Percentiles rank a stretch among this genome's conserved stretches.
These are phyloP conservation scores for Lolium perenne DNA, from an alignment of 176 grass and related monocot species.

Conservation along the genomic window DNA sequence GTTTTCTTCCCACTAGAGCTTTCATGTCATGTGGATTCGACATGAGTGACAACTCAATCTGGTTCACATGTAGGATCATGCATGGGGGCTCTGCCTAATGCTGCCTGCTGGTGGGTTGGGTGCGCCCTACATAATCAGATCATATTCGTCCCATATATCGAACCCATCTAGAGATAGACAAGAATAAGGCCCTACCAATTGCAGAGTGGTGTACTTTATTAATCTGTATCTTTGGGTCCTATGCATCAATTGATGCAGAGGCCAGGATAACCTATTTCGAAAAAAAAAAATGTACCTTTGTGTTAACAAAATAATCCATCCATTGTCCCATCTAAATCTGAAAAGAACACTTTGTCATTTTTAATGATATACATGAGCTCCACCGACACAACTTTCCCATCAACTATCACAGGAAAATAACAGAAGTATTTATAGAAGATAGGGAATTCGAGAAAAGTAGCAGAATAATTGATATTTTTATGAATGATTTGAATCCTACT, in stretches of 20 bases:
- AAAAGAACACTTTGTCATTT: not conserved
- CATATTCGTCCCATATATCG: not conserved
- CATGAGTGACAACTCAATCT: slow-evolving; percentile 6
- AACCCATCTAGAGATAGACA: not conserved
- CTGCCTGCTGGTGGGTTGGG: not conserved
- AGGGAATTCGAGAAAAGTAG: not conserved
- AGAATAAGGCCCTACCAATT: not conserved
- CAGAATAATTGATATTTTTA: not conserved
- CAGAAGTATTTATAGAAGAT: not conserved
- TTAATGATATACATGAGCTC: not conserved
- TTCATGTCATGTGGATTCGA: not conserved
- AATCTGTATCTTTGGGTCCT: not conserved
- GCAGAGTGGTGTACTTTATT: slow-evolving; percentile 13
- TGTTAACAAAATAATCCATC: not conserved
- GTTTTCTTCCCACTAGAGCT: not conserved
- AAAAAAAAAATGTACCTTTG: not conserved
- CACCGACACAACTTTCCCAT: not conserved
- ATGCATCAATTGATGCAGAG: too few species aligned
- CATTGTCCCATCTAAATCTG: slow-evolving; percentile 13
- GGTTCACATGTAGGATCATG: slow-evolving; percentile 25
- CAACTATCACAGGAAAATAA: not conserved
- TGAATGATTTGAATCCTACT: too few species aligned
- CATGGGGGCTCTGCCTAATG: not conserved
- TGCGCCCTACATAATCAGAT: slow-evolving; percentile 8
- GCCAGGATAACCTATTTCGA: too few species aligned